Conservation (phyloP, 495 filamentous ascomycete genomes). For the Hypoxylon cercidicola region DNA sequence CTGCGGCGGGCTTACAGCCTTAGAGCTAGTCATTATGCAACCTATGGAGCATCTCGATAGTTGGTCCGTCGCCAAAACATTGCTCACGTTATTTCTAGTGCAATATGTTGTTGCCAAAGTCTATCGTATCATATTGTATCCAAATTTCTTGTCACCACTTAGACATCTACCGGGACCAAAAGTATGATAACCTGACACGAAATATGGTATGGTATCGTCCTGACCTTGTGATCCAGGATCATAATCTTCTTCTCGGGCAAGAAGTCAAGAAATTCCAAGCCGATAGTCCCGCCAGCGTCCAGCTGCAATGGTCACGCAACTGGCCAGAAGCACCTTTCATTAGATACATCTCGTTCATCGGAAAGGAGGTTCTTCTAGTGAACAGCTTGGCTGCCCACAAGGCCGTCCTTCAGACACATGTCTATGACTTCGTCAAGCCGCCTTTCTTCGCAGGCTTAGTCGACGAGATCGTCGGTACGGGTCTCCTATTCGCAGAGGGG, state of each 20-base stretch:
- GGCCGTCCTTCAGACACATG: conserved; percentile 49
- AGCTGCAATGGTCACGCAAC: conserved; percentile 43
- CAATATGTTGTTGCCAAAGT: conserved; percentile 32
- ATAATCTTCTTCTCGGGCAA: conserved; percentile 40
- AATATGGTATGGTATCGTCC: not conserved
- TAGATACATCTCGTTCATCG: conserved; percentile 47
- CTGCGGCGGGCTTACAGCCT: conserved; percentile 16
- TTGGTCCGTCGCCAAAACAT: conserved; percentile 10
- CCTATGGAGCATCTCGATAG: conserved; percentile 1
- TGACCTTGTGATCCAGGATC: conserved; percentile 19
- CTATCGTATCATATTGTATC: conserved; percentile 42
- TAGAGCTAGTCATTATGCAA: conserved; percentile 24
- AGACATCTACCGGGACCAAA: conserved; percentile 46
- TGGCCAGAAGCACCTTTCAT: conserved; percentile 54
- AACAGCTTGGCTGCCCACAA: conserved; percentile 50
- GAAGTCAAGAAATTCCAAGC: conserved; percentile 36
- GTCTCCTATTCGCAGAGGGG: conserved; percentile 49
- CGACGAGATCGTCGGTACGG: conserved; percentile 46
- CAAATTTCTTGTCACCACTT: conserved; percentile 44
- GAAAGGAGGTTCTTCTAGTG: conserved; percentile 47
- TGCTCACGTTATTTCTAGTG: conserved; percentile 15
- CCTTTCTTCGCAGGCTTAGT: conserved; percentile 43
- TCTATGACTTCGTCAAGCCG: conserved; percentile 51
- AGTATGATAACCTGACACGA: conserved; percentile 18
- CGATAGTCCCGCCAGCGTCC: conserved; percentile 24